Conservation (phyloP, 805 yeast species). For the Yarrowia phangngaensis region DNA sequence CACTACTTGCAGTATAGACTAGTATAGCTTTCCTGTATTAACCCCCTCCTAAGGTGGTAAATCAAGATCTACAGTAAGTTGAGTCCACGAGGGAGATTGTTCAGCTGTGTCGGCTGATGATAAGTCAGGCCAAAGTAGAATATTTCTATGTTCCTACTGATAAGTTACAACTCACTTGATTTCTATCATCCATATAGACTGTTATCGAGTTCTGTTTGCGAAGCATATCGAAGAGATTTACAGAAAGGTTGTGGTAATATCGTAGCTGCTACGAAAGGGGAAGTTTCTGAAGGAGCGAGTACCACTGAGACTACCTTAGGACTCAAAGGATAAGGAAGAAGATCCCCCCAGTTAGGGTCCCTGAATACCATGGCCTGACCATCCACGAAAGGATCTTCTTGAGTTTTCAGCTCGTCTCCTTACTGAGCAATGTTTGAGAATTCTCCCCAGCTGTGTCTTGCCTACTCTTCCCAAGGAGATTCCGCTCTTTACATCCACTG, state of each 20-base stretch:
- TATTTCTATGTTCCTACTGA: conserved; percentile 59
- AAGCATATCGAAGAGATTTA: conserved; percentile 83
- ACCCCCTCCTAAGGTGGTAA: conserved; percentile 86
- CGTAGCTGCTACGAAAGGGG: conserved; percentile 39
- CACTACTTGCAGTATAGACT: conserved; percentile 96
- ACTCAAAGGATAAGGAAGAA: background rate
- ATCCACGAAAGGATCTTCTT: conserved; percentile 62
- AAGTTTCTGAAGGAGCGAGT: conserved; percentile 29
- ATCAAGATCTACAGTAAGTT: conserved; percentile 82
- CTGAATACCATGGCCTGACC: conserved; percentile 53
- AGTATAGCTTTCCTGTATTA: conserved; percentile 91
- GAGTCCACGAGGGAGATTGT: conserved; percentile 78
- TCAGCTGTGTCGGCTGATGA: too few species aligned
- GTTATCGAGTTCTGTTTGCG: conserved; percentile 90
- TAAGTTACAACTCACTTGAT: conserved; percentile 73
- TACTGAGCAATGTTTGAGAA: conserved; percentile 75
- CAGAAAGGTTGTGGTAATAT: conserved; percentile 87
- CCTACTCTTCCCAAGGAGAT: conserved; percentile 92
- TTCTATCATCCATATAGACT: conserved; percentile 65
- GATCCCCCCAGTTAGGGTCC: conserved; percentile 48
- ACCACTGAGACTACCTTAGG: background rate
- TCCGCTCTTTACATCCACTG: conserved; percentile 91
- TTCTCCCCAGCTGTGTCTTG: conserved; percentile 91
- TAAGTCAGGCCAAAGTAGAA: conserved; percentile 78
- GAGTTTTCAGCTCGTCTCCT: conserved; percentile 81